These are phyloP conservation scores for Kickxella alabastrina DNA, from an alignment of 192 early-diverging fungal genomes.

Conservation along the genomic window DNA sequence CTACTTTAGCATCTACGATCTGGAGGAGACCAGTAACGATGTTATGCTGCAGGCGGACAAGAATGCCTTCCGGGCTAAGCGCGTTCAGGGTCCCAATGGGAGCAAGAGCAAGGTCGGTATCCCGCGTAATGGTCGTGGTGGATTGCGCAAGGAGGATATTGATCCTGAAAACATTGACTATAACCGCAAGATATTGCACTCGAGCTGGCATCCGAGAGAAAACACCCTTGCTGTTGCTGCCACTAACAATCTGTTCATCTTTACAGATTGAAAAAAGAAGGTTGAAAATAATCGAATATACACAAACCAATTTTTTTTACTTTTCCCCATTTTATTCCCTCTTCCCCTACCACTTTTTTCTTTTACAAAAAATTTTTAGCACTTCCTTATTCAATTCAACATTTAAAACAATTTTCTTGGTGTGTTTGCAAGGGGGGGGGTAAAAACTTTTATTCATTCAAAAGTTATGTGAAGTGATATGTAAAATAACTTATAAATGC, in stretches of 20 bases:
- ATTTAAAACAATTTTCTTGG: neutral
- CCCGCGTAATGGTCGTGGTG: conserved; percentile 54
- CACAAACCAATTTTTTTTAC: neutral
- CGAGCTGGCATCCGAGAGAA: conserved; percentile 98
- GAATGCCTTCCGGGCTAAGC: conserved; percentile 94
- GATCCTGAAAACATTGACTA: conserved; percentile 89
- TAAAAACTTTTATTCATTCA: no score
- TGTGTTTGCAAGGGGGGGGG: no score
- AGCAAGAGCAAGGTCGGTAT: conserved; percentile 56
- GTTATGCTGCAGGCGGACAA: conserved; percentile 96
- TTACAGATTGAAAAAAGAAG: conserved; percentile 53
- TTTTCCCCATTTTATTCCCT: neutral
- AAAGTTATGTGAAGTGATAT: no score
- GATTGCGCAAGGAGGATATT: conserved; percentile 66
- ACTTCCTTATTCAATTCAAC: neutral
- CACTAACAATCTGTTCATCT: conserved; percentile 98
- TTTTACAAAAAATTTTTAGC: conserved; percentile 1
- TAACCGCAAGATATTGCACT: conserved; percentile 95
- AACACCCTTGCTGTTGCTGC: conserved; percentile 97
- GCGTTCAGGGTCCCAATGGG: conserved; percentile 60
- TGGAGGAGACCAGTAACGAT: conserved; percentile 69
- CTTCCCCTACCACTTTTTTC: conserved; percentile 1
- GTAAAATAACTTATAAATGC: no score
- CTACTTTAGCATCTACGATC: conserved; percentile 96
- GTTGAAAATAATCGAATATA: neutral